Conservation (phyloP, 2,329 filamentous ascomycete species). For the Fusarium incarnatum region DNA sequence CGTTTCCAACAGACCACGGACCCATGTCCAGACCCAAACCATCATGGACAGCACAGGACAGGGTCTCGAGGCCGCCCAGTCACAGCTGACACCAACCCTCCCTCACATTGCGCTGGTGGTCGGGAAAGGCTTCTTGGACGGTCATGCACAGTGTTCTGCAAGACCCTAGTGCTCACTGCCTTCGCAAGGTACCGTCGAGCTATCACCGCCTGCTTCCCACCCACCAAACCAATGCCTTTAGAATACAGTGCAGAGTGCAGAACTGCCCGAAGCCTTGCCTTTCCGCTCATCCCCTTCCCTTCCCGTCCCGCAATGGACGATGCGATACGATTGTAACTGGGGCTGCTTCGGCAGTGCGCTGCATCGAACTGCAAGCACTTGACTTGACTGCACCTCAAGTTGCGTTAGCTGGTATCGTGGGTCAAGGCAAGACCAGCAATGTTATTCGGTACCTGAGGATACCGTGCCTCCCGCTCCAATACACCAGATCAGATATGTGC, state of each 20-base stretch:
- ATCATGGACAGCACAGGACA: constrained; percentile 24
- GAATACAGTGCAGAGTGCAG: neutral
- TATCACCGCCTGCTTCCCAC: constrained; percentile 30
- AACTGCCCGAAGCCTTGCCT: constrained; percentile 27
- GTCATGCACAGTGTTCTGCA: constrained; percentile 36
- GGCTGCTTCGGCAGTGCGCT: constrained; percentile 34
- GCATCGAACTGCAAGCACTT: constrained; percentile 35
- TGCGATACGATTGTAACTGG: constrained; percentile 27
- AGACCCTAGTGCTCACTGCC: constrained; percentile 43
- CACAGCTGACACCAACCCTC: constrained; percentile 41
- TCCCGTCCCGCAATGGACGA: constrained; percentile 30
- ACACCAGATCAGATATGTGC: constrained; percentile 32
- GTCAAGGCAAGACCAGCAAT: neutral
- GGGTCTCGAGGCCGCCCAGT: constrained; percentile 41
- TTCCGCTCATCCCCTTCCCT: constrained; percentile 19
- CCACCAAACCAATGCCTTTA: constrained; percentile 24
- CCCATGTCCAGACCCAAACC: constrained; percentile 37
- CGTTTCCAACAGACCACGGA: constrained; percentile 41
- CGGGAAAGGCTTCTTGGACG: constrained; percentile 34
- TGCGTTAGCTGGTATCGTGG: constrained; percentile 1
- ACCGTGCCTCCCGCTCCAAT: neutral
- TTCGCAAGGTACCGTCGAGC: constrained; percentile 25
- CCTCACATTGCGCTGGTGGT: constrained; percentile 26
- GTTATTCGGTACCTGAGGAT: neutral
- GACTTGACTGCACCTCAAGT: constrained; percentile 27